Evolutionary conservation across 1,139 yeast genomes (phyloP), one percentile per base, ranked within the genome.

Genomic region (Pichia sp.): DNA sequence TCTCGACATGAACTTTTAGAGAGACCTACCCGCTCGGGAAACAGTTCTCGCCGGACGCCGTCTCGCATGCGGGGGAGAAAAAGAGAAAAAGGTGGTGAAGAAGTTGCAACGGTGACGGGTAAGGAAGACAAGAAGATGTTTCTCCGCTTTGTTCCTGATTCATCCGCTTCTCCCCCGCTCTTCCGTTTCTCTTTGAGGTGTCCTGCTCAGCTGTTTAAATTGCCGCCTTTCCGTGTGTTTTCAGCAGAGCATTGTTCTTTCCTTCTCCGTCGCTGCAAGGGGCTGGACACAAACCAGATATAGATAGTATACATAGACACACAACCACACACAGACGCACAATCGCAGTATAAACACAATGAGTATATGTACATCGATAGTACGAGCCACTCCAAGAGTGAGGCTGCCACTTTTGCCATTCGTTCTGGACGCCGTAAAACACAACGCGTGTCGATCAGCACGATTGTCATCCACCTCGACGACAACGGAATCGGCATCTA

Each of bases 1-100:
- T 40, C 65, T 82, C 51, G 85, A 82, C 53, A 72, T 87, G 72
- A 83, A 80, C 8, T 34, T 55, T 29, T 36, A 36, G 41, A 7
- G 16, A 13, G 4, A 8, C 13, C 36, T 32, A 32, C 13, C 13
- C 36, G 13, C 13, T 13, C 36, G 13, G 13, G 13, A 13, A 32
- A 10, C 36, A 23, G 16, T 15, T 36, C 41, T 36, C 16, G n/a
- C 31, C 38, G 49, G 49, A 44, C 16, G 26, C 30, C 34, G 46
- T 45, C 16, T 16, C 31, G 47, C 26, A 23, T 23, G 16, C n/a
- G 41, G 16, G 41, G 41, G 41, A 15, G 34, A 15, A 26, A 29
- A 30, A 19, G 19, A 45, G 32, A 15, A 45, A 29, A 15, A 45
- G 47, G 31, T 16, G 46, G 23, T 4, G 16, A 10, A 29, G 32